Percentiles rank a stretch among this genome's conserved stretches.
These are phyloP conservation scores for Malus fusca DNA, from an alignment of 306 rosid species.

Conservation along the genomic window DNA sequence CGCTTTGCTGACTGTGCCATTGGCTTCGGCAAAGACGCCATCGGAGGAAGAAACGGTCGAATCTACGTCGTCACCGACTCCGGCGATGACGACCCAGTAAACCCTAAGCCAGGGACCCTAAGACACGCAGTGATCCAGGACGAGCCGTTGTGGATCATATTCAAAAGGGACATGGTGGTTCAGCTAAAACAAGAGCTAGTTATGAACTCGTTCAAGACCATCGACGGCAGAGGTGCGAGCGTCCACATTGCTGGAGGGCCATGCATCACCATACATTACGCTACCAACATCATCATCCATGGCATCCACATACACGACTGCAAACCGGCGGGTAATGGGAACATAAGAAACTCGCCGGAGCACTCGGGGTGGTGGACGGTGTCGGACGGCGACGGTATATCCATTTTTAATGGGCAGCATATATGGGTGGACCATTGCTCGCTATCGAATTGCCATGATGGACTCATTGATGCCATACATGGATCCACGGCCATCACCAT, in stretches of 20 bases:
- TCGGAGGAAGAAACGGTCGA: constrained; percentile 64
- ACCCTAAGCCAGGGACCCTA: constrained; percentile 67
- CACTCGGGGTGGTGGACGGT: constrained; percentile 68
- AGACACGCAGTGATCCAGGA: constrained; percentile 74
- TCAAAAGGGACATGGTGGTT: constrained; percentile 83
- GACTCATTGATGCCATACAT: constrained; percentile 79
- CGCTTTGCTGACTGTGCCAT: constrained; percentile 79
- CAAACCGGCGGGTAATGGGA: constrained; percentile 48
- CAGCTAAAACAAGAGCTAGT: constrained; percentile 50
- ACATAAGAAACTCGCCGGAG: constrained; percentile 61
- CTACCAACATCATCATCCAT: constrained; percentile 63
- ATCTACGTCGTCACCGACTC: constrained; percentile 61
- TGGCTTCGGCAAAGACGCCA: constrained; percentile 78
- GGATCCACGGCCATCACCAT: constrained; percentile 82
- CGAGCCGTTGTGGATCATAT: constrained; percentile 78
- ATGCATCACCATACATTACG: constrained; percentile 68
- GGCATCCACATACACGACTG: constrained; percentile 81
- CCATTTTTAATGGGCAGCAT: constrained; percentile 48
- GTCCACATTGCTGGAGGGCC: constrained; percentile 81
- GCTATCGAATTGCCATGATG: constrained; percentile 66
- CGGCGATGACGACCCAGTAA: constrained; percentile 55
- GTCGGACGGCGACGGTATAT: constrained; percentile 80
- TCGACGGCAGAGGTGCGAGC: constrained; percentile 83
- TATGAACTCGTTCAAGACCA: constrained; percentile 83
- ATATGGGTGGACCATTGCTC: constrained; percentile 88